Conservation (phyloP, 805 yeast genomes). For the Ogataea methanolica region DNA sequence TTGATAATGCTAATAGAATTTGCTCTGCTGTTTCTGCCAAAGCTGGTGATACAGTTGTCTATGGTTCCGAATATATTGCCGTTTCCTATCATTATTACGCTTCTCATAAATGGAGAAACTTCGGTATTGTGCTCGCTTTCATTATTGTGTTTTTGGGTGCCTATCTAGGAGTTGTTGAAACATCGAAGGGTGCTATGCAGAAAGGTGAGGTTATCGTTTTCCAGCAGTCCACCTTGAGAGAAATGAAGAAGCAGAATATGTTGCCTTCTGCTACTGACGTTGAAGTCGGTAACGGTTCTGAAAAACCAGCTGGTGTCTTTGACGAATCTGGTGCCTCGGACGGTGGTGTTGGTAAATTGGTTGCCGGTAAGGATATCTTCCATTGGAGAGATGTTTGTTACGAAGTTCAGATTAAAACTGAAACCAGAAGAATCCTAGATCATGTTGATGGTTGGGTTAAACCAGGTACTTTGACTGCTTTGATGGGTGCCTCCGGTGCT, state of each 20-base stretch:
- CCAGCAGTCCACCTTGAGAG: slow-evolving; percentile 44
- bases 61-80: slow-evolving; percentile 55
- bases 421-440: slow-evolving; percentile 54
- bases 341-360: slow-evolving; percentile 26
- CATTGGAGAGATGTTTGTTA: slow-evolving; percentile 77
- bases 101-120: slow-evolving; percentile 73
- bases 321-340: slow-evolving; percentile 22
- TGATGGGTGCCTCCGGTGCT: slow-evolving; percentile 64
- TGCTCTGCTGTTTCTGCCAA: slow-evolving; percentile 49
- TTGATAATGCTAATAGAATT: slow-evolving; percentile 17
- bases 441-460: slow-evolving; percentile 80
- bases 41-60: slow-evolving; percentile 48
- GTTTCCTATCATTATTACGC: slow-evolving; percentile 46
- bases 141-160: slow-evolving; percentile 47
- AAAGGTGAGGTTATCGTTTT: slow-evolving; percentile 69
- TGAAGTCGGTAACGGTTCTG: slow-evolving; percentile 23
- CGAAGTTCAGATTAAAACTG: slow-evolving; percentile 59
- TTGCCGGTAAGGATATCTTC: slow-evolving; percentile 48
- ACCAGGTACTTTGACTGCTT: slow-evolving; percentile 77
- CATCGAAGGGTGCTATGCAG: slow-evolving; percentile 57
- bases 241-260: slow-evolving; percentile 38
- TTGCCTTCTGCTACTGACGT: slow-evolving; percentile 22
- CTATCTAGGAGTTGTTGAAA: slow-evolving; percentile 53
- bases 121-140: slow-evolving; percentile 62
- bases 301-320: slow-evolving; percentile 23